Evolutionary conservation across 2,329 filamentous ascomycete genomes (phyloP), one percentile per base, ranked within the genome.

Genomic region (Colletotrichum liriopes): DNA sequence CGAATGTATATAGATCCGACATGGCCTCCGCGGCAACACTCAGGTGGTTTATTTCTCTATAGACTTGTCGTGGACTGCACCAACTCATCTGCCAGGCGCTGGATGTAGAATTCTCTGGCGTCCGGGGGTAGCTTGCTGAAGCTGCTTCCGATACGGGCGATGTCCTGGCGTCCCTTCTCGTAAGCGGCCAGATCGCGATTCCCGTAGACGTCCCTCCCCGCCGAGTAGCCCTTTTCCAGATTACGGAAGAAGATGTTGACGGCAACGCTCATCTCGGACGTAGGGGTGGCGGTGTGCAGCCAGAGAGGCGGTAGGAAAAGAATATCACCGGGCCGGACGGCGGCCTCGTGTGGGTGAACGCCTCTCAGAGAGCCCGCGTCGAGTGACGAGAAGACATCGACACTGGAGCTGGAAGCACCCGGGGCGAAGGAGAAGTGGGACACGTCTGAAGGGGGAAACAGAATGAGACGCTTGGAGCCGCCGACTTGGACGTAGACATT

Each of bases 181-280:
- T 97, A 97, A 1, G 92, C 93, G 49, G 93, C 92, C 61, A 98
- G 81, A 81, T 98, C 95, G 49, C 94, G 87, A 78, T 97, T 98
- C 1, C 94, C 95, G 78, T 98, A 98, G 0, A 97, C 92, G 79
- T 98, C 95, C 75, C 91, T 89, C 1, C 95, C 94, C 1, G 87
- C 81, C 0, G 94, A 91, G 79, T 96, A 96, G 1, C 89, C 90
- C 3, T 80, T 84, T 3, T 90, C 84, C 12, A 96, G 84, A 73
- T 91, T 92, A 54, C 91, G 90, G 83, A 97, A 98, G 84, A 98
- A 98, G 37, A 96, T 89, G 79, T 98, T 98, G n/a, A 98, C 91
- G 0, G 94, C 94, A 9, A 97, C 86, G 76, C 93, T 95, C 72
- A 90, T 80, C 55, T 84, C 79, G 9, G 87, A 83, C 1, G 81